A percentile compares a stretch with the other conserved stretches of the same genome.
Conservation (phyloP, 352 stramenopile genomes). For the Phytophthora idaei region DNA sequence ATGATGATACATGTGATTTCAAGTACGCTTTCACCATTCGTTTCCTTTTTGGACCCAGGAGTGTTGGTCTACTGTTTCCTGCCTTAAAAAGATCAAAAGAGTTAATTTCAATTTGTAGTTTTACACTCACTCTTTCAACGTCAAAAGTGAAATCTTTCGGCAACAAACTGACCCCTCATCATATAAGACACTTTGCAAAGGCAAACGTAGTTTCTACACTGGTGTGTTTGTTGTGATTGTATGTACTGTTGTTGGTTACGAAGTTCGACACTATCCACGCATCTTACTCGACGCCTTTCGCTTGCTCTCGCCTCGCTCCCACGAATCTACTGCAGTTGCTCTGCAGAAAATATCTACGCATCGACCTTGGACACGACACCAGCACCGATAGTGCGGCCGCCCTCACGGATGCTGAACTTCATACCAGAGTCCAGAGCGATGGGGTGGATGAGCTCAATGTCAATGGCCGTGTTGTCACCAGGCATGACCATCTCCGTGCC, state of each 20-base stretch:
- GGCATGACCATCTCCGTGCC: slow-evolving; percentile 95
- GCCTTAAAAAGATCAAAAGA: too few relatives aligned
- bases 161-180: background rate
- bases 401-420: slow-evolving; percentile 96
- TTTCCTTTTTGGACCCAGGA: background rate
- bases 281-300: slow-evolving; percentile 10
- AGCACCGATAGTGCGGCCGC: slow-evolving; percentile 95
- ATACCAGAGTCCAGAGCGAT: slow-evolving; percentile 93
- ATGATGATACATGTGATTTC: slow-evolving; percentile 39
- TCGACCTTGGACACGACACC: slow-evolving; percentile 94
- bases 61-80: background rate
- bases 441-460: slow-evolving; percentile 92
- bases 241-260: slow-evolving; percentile 29
- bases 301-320: slow-evolving; percentile 7
- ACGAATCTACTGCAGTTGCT: slow-evolving; percentile 27
- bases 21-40: slow-evolving; percentile 6
- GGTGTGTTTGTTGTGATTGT: slow-evolving; percentile 21
- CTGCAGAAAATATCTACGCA: slow-evolving; percentile 54
- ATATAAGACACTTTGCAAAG: too few relatives aligned
- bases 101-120: background rate
- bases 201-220: too few relatives aligned
- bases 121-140: background rate
- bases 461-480: slow-evolving; percentile 94
- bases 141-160: background rate
- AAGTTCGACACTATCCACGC: slow-evolving; percentile 14